A percentile compares a stretch with the other conserved stretches of the same genome.
phyloP scores from a whole-genome alignment of 1,284 basidiomycete species.

The Apiotrichum domesticum region DNA sequence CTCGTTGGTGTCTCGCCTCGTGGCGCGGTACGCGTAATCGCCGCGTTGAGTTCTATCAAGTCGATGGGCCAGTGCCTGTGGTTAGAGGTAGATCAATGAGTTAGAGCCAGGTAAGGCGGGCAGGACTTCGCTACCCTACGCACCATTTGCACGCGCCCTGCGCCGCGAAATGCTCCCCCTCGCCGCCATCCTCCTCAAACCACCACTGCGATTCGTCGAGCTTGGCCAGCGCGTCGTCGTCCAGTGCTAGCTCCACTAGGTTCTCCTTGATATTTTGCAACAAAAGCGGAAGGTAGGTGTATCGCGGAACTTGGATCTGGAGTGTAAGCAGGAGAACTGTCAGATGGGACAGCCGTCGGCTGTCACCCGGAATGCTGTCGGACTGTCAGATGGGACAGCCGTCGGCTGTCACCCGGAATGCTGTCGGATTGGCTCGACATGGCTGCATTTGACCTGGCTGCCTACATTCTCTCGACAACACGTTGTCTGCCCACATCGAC shows the following conservation, averaged over 20 bases:
- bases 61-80: constrained; percentile 95
- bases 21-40: constrained; percentile 26
- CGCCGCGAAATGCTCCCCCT: constrained; percentile 47
- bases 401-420: too few species aligned
- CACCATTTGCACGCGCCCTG: constrained; percentile 61
- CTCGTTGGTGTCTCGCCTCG: constrained; percentile 3
- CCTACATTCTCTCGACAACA: too few species aligned
- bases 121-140: too few species aligned
- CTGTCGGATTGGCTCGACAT: too few species aligned
- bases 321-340: neutral
- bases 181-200: constrained; percentile 67
- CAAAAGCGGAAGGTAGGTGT: constrained; percentile 84
- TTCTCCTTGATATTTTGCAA: constrained; percentile 77
- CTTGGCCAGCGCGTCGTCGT: constrained; percentile 62
- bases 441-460: too few species aligned
- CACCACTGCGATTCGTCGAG: constrained; percentile 75
- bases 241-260: constrained; percentile 80
- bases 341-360: neutral
- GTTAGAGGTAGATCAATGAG: too few species aligned
- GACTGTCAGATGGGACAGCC: too few species aligned
- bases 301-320: constrained; percentile 64
- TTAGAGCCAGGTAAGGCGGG: too few species aligned
- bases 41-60: constrained; percentile 70
- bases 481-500: too few species aligned
- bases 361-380: neutral